Conservation (phyloP, 768 basidiomycete species). For the Podaxis mareebaensis region DNA sequence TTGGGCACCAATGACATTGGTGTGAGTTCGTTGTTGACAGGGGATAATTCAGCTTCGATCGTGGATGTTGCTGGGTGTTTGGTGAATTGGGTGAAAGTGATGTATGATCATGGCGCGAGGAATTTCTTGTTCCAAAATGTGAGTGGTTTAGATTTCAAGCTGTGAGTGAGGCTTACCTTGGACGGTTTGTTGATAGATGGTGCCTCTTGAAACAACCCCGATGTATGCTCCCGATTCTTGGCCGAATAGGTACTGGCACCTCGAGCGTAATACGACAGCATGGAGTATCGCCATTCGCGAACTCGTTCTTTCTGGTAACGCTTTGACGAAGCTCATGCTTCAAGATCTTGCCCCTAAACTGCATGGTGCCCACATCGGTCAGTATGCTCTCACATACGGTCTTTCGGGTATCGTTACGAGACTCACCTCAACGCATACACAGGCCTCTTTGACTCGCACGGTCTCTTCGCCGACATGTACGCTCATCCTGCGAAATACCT, state of each 20-base stretch:
- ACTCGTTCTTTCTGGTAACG: constrained; percentile 51
- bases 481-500: constrained; percentile 50
- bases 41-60: constrained; percentile 50
- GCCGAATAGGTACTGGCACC: constrained; percentile 51
- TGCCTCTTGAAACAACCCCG: constrained; percentile 51
- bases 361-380: constrained; percentile 59
- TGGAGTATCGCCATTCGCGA: constrained; percentile 60
- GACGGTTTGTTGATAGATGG: constrained; percentile 39
- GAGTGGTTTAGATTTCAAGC: not conserved
- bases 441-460: constrained; percentile 65
- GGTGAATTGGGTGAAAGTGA: constrained; percentile 56
- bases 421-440: not conserved
- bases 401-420: not conserved
- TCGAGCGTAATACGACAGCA: constrained; percentile 52
- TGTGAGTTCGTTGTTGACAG: constrained; percentile 51
- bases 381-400: constrained; percentile 15
- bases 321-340: constrained; percentile 51
- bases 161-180: not conserved
- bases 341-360: constrained; percentile 47
- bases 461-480: constrained; percentile 60
- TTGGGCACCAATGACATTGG: constrained; percentile 72
- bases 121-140: constrained; percentile 62
- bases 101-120: constrained; percentile 60
- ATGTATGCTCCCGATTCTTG: constrained; percentile 50
- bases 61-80: constrained; percentile 60